Evolutionary conservation across 495 filamentous ascomycete species (phyloP), one percentile per base, ranked within the genome.

Genomic region (Penicillium coprophilum): DNA sequence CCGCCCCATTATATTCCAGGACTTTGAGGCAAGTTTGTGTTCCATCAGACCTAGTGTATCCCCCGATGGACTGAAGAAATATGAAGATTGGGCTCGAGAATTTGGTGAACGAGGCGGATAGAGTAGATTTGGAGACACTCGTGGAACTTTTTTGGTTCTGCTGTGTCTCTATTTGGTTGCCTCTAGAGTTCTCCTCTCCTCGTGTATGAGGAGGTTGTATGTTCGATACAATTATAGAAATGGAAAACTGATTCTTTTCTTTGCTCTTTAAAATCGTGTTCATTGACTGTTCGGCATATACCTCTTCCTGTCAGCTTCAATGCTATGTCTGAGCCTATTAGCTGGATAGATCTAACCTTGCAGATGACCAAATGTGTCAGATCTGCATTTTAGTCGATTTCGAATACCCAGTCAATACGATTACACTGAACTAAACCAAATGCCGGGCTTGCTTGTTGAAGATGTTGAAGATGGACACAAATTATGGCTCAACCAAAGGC

Each of bases 11-110:
- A 81, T 78, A 56, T 83, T 92, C 31, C 67, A 78, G 31, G 94
- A 99, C 69, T 99, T 99, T 60, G 75, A 90, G 56, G 84, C 88
- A 4, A 96, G 92, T 77, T 71, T 99, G 48, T 71, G 77, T 34
- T 94, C 86, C 23, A 97, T 99, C 57, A 77, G 92, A 51, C 95
- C 94, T 0, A 96, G 91, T 74, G 95, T 99, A 1, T 92, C 89
- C 68, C 83, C 84, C 57, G 80, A 90, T 48, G 91, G 95, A 2
- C 71, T 99, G 11, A 85, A 87, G 64, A 78, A 86, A 67, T 97
- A 92, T 69, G 94, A 97, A 70, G 88, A 96, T 46, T 99, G 94
- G 94, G 92, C 95, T 10, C 86, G 66, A 69, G 86, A 92, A 67
- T 98, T 92, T 77, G 94, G 94, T 31, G 94, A 98, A 70, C 76